A percentile compares a stretch with the other conserved stretches of the same genome.
These are phyloP conservation scores for Vitis rotundifolia DNA, from an alignment of 164 flowering plant genomes.

Conservation along the genomic window DNA sequence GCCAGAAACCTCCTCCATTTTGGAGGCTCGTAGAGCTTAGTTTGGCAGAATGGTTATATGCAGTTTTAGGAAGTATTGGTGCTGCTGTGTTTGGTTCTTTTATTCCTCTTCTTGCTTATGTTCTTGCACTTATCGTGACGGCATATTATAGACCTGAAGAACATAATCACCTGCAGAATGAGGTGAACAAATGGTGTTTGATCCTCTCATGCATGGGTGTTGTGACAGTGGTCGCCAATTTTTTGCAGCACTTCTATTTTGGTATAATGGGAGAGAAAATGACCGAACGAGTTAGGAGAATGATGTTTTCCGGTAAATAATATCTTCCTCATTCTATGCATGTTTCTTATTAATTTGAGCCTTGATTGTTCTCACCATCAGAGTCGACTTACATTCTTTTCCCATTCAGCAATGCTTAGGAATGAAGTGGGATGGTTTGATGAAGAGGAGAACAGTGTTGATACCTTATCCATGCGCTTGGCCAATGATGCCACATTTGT, in stretches of 20 bases:
- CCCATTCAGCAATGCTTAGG: constrained; percentile 78
- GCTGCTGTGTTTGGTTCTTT: constrained; percentile 98
- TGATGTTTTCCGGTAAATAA: constrained; percentile 92
- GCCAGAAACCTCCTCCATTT: constrained; percentile 67
- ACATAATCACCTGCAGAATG: constrained; percentile 42
- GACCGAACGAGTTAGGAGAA: constrained; percentile 98
- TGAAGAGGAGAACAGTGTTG: constrained; percentile 97
- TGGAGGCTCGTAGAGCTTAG: constrained; percentile 96
- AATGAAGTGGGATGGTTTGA: constrained; percentile 99
- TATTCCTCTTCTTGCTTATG: constrained; percentile 95
- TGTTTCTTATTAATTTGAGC: neutral
- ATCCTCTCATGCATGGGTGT: constrained; percentile 91
- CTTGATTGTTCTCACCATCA: neutral
- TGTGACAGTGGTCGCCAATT: constrained; percentile 92
- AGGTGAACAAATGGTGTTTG: constrained; percentile 91
- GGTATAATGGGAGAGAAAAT: constrained; percentile 99
- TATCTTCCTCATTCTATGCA: neutral
- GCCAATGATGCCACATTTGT: constrained; percentile 99
- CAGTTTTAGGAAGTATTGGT: constrained; percentile 88
- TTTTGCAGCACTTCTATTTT: constrained; percentile 95
- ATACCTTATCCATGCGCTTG: constrained; percentile 89
- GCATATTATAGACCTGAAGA: constrained; percentile 52
- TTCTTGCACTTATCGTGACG: constrained; percentile 66
- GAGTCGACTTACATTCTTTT: neutral
- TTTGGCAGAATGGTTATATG: constrained; percentile 97